A percentile compares a stretch with the other conserved stretches of the same genome.
phyloP scores from a whole-genome alignment of 2,329 filamentous ascomycete genomes.

The Colletotrichum tropicale region DNA sequence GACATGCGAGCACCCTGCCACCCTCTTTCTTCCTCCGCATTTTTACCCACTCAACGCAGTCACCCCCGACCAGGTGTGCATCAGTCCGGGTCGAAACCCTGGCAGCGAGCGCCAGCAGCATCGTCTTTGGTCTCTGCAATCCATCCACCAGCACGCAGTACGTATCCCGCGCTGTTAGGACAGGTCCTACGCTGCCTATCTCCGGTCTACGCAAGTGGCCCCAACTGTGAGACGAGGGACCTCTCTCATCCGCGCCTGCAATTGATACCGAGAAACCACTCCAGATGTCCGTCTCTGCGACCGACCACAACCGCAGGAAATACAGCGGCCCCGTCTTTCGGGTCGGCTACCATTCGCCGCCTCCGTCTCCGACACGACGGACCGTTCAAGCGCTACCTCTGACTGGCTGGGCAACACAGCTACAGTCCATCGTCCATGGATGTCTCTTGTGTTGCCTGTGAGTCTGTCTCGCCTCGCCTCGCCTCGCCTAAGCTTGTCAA shows the following conservation, averaged over 20 bases:
- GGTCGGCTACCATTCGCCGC: not conserved
- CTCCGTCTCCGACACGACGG: not conserved
- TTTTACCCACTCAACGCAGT: not conserved
- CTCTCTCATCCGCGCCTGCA: not conserved
- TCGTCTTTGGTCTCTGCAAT: not conserved
- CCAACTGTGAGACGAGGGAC: not conserved
- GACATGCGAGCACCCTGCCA: slow-evolving; percentile 8
- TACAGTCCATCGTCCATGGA: not conserved
- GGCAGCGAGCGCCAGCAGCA: not conserved
- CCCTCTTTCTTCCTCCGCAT: not conserved
- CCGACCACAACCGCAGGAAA: not conserved
- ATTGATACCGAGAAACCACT: not conserved
- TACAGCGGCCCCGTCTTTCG: not conserved
- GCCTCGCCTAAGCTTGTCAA: not conserved
- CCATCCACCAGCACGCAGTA: not conserved
- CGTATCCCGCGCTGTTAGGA: not conserved
- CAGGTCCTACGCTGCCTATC: not conserved
- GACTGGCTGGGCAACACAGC: not conserved
- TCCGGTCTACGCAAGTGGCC: not conserved
- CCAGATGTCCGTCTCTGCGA: not conserved
- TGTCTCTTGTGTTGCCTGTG: not conserved
- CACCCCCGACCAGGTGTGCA: not conserved
- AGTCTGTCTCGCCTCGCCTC: not conserved
- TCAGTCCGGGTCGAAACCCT: not conserved
- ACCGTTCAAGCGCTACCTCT: not conserved